These are phyloP conservation scores for Carex pumila DNA, from an alignment of 176 grass and related monocot genomes.

Conservation along the genomic window DNA sequence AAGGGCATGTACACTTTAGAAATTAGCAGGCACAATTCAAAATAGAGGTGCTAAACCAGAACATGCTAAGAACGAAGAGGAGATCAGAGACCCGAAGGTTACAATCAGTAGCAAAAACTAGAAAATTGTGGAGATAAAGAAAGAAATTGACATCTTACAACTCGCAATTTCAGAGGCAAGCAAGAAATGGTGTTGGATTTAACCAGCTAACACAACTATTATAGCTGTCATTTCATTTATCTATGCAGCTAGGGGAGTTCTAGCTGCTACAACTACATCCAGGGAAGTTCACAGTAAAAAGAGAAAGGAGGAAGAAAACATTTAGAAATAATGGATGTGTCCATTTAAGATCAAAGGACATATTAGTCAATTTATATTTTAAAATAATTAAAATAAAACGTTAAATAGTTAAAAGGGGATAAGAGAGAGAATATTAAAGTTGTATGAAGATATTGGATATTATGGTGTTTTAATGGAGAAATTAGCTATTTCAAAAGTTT, in stretches of 20 bases:
- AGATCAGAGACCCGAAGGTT: slow-evolving; percentile 22
- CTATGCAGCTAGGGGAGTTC: slow-evolving; percentile 47
- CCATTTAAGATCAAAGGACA: too few relatives aligned
- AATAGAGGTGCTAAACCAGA: slow-evolving; percentile 24
- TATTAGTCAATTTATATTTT: too few relatives aligned
- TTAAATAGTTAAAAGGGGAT: too few relatives aligned
- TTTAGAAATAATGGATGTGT: too few relatives aligned
- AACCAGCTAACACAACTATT: slow-evolving; percentile 38
- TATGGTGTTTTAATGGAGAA: too few relatives aligned
- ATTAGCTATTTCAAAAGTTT: too few relatives aligned
- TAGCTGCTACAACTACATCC: too few relatives aligned
- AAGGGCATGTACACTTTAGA: not conserved
- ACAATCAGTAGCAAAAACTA: slow-evolving; percentile 6
- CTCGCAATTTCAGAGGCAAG: slow-evolving; percentile 29
- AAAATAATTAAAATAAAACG: too few relatives aligned
- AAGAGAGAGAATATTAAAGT: too few relatives aligned
- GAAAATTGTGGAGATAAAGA: slow-evolving; percentile 20
- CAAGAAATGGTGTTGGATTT: slow-evolving; percentile 54
- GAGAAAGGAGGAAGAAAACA: too few relatives aligned
- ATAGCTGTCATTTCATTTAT: slow-evolving; percentile 58
- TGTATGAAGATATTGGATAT: too few relatives aligned
- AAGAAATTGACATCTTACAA: slow-evolving; percentile 42
- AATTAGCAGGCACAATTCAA: slow-evolving; percentile 6
- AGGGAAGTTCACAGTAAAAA: too few relatives aligned
- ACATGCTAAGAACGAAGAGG: not conserved